These are phyloP conservation scores for Centaurea solstitialis DNA, from an alignment of 129 eudicot species.

Conservation along the genomic window DNA sequence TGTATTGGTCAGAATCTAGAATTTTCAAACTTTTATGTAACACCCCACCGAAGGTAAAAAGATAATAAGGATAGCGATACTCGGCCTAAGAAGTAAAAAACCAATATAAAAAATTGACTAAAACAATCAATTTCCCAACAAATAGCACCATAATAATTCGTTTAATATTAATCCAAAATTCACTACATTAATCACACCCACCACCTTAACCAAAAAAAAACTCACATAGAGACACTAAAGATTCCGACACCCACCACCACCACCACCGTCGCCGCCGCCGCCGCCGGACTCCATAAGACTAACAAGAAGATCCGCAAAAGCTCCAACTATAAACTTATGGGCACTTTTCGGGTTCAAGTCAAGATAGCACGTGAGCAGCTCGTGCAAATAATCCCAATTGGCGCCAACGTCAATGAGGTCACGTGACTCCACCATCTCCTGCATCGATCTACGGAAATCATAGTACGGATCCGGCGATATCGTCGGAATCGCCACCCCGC, in stretches of 20 bases:
- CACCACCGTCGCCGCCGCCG: conserved; percentile 22
- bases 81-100: no score
- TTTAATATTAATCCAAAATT: conserved; percentile 9
- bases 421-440: conserved; percentile 99
- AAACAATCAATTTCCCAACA: not conserved
- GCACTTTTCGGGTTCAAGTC: conserved; percentile 78
- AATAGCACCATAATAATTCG: not conserved
- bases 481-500: conserved; percentile 62
- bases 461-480: conserved; percentile 83
- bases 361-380: conserved; percentile 79
- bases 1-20: no score
- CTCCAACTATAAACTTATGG: conserved; percentile 85
- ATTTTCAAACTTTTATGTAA: no score
- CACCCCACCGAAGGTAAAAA: no score
- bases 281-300: conserved; percentile 44
- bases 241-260: conserved; percentile 38
- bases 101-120: not conserved
- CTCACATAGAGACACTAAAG: conserved; percentile 1
- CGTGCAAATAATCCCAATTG: conserved; percentile 82
- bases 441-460: conserved; percentile 94
- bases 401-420: conserved; percentile 54
- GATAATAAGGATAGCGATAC: no score
- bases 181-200: conserved; percentile 33
- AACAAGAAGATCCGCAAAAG: conserved; percentile 83
- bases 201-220: conserved; percentile 12